Conservation (phyloP, 2,329 filamentous ascomycete genomes). For the Cyphellophora europaea region DNA sequence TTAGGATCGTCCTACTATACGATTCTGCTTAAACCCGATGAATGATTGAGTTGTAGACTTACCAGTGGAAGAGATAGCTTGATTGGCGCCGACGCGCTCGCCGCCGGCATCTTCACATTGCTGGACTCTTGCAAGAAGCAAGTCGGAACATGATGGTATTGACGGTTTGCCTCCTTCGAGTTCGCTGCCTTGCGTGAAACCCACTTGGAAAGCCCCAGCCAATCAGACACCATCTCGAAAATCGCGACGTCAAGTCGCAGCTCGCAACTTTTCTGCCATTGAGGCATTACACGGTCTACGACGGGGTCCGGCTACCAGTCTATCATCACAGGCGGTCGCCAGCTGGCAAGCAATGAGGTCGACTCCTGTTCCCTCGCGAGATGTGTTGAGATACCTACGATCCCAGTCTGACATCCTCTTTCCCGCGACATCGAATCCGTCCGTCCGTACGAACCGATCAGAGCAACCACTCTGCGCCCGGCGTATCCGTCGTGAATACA, state of each 20-base stretch:
- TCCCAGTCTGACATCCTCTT: constrained; percentile 55
- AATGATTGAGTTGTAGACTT: constrained; percentile 17
- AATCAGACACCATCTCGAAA: too few relatives aligned
- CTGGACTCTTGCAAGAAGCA: too few relatives aligned
- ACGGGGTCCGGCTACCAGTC: too few relatives aligned
- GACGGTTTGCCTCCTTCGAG: too few relatives aligned
- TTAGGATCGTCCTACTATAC: neutral
- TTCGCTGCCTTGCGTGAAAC: too few relatives aligned
- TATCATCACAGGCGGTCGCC: too few relatives aligned
- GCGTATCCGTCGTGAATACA: constrained; percentile 1
- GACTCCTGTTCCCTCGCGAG: constrained; percentile 37
- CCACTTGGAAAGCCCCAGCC: too few relatives aligned
- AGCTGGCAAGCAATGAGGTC: constrained; percentile 13
- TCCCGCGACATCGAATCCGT: constrained; percentile 13
- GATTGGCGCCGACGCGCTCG: constrained; percentile 40
- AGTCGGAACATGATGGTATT: too few relatives aligned
- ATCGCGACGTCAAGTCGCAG: too few relatives aligned
- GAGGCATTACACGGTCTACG: too few relatives aligned
- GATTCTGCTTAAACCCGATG: constrained; percentile 22
- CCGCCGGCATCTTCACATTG: constrained; percentile 30
- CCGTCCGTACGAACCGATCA: neutral
- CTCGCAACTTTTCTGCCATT: too few relatives aligned
- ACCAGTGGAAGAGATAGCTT: constrained; percentile 56
- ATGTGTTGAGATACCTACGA: constrained; percentile 63
- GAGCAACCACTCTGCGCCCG: constrained; percentile 12